Percentiles rank a stretch among this genome's conserved stretches.
Conservation (phyloP, 2,329 filamentous ascomycete genomes). For the Phaeosphaeriaceae sp. region DNA sequence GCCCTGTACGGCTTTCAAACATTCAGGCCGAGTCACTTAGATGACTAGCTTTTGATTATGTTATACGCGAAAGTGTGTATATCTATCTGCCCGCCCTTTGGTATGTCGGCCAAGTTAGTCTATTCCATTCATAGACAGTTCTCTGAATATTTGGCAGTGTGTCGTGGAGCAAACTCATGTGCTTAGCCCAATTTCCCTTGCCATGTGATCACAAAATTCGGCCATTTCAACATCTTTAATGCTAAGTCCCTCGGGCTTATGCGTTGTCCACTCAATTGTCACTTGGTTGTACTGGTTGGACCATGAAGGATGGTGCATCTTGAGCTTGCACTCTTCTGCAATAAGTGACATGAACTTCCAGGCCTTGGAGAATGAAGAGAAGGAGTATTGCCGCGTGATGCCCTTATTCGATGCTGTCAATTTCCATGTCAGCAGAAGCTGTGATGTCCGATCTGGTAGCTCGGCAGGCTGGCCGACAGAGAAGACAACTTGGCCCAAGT, state of each 20-base stretch:
- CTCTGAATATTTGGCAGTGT: too few species aligned
- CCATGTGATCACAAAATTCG: slow-evolving; percentile 42
- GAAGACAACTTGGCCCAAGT: slow-evolving; percentile 29
- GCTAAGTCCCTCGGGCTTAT: slow-evolving; percentile 42
- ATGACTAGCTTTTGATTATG: too few species aligned
- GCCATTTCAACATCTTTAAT: slow-evolving; percentile 47
- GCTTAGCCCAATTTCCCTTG: slow-evolving; percentile 36
- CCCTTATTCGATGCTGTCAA: slow-evolving; percentile 31
- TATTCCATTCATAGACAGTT: too few species aligned
- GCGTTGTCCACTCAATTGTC: slow-evolving; percentile 46
- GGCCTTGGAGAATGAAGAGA: slow-evolving; percentile 38
- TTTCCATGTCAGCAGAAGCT: slow-evolving; percentile 33
- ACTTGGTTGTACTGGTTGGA: slow-evolving; percentile 44
- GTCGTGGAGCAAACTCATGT: slow-evolving; percentile 3
- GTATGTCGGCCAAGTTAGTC: too few species aligned
- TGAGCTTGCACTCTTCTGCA: slow-evolving; percentile 42
- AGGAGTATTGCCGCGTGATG: slow-evolving; percentile 35
- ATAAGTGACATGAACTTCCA: slow-evolving; percentile 44
- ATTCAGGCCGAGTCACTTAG: too few species aligned
- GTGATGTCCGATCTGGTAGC: slow-evolving; percentile 29
- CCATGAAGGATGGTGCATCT: slow-evolving; percentile 44
- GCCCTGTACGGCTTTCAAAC: too few species aligned
- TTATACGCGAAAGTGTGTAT: too few species aligned
- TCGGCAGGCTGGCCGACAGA: slow-evolving; percentile 36
- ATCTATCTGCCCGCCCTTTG: too few species aligned